Base-by-base conservation (phyloP, 257 asterid species). In the Plantago elongata region DNA sequence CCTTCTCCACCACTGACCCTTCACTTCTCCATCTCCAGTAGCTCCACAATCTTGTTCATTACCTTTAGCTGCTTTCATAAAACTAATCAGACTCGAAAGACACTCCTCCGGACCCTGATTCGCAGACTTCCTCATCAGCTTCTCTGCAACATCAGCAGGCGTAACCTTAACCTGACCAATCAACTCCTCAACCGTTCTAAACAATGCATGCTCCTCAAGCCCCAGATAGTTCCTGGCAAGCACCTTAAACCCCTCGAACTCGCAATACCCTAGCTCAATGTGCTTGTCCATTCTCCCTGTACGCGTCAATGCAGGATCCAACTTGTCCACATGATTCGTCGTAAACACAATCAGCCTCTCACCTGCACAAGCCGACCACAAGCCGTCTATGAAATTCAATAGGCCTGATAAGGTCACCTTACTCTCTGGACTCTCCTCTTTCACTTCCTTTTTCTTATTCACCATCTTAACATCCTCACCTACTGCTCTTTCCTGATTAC, bases 71-170 rank as follows among this genome's bases (percentile, higher is more conserved):
- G 62, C 59, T 59, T 52, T 64, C 57, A 66, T 61, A 27, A 60
- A 74, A 45, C 54, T 16, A 68, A 75, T 59, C 58, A 75, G 80
- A 60, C 70, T 63, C 40, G 9, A 60, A 42, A 71, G 74, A 50
- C 77, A 62, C 45, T 71, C 62, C 62, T 70, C 66, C 9, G 75
- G 63, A 14, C 63, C 60, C 45, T 68, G 57, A 64, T 68, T 76
- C 38, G 67, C 72, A 55, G 78, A 72, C 69, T 69, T 75, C 1
- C 63, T 73, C 81, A 72, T 72, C 62, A 72, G 78, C 43, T 62
- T 61, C 42, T 76, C 78, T 1, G 81, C 81, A 5, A 69, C 75
- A 40, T 76, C 75, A 8, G 78, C 81, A 37, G 81, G 81, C 43
- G 81, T 65, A 52, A 69, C 69, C 45, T 72, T 62, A 7, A 65